Evolutionary conservation across 2,329 filamentous ascomycete genomes (phyloP), one percentile per base, ranked within the genome.

Genomic region (Pyrenochaeta sp.): DNA sequence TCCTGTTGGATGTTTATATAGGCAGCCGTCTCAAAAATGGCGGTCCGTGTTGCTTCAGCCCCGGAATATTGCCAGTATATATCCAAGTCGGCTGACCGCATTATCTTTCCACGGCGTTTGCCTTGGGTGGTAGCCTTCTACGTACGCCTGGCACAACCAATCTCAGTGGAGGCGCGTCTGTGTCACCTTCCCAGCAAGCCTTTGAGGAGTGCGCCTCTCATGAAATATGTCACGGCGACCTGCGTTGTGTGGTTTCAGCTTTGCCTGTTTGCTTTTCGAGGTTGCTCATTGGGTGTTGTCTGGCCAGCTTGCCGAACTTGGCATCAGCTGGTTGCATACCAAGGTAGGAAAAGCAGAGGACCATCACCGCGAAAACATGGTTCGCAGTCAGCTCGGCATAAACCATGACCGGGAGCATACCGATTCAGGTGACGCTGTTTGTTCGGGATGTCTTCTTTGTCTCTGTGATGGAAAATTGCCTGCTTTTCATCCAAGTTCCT

Each of bases 321-420:
- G 30, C 30, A 21, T 32, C 30, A 32, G 29, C 29, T 19, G 14
- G 29, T 19, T 10, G 28, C n/a, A n/a, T n/a, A n/a, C n/a, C n/a
- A 31, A 19, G 18, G 18, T n/a, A n/a, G 30, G n/a, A 32, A 32
- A 21, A 32, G 30, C 30, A 21, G 21, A 21, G n/a, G n/a, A n/a
- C n/a, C n/a, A n/a, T n/a, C n/a, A n/a, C n/a, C n/a, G n/a, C n/a
- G n/a, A n/a, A n/a, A n/a, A n/a, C n/a, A n/a, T n/a, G n/a, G 21
- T 20, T 21, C 9, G n/a, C 17, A 32, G 30, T 32, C 30, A 32
- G 30, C 30, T 17, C 30, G 30, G 30, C 10, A 19, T 10, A n/a
- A 32, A 21, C 5, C 9, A 11, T 5, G 9, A 27, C 24, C 24
- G 9, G n/a, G n/a, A n/a, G n/a, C n/a, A n/a, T n/a, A n/a, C n/a